Conservation (phyloP, 1,139 yeast species). For the Pichia sp. region DNA sequence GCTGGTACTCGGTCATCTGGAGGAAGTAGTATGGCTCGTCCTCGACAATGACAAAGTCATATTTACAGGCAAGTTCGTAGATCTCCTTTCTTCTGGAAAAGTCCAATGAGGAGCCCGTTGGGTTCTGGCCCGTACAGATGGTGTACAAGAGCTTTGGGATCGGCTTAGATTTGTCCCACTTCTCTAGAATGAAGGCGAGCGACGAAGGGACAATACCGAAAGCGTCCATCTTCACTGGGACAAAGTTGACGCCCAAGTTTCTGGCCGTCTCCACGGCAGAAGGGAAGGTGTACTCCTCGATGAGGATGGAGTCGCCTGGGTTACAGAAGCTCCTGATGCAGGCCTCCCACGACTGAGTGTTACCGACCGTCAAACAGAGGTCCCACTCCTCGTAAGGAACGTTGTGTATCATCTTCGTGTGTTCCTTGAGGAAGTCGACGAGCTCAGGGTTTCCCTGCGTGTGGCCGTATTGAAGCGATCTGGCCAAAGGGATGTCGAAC, state of each 20-base stretch:
- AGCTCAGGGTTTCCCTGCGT: constrained; percentile 78
- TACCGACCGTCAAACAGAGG: constrained; percentile 62
- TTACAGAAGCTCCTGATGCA: constrained; percentile 73
- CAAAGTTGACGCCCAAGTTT: constrained; percentile 64
- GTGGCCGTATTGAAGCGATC: constrained; percentile 87
- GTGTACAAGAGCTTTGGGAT: constrained; percentile 70
- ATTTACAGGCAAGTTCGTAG: constrained; percentile 69
- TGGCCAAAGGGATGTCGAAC: constrained; percentile 68
- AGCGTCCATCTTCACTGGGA: constrained; percentile 76
- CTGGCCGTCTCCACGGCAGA: constrained; percentile 81
- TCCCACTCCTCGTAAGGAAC: constrained; percentile 63
- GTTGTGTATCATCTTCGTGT: constrained; percentile 66
- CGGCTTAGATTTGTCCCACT: constrained; percentile 57
- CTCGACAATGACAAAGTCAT: constrained; percentile 77
- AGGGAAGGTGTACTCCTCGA: constrained; percentile 79
- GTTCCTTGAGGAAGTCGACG: constrained; percentile 65
- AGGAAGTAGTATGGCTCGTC: constrained; percentile 94
- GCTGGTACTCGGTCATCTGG: constrained; percentile 72
- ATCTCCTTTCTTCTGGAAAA: constrained; percentile 67
- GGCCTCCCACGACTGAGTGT: constrained; percentile 88
- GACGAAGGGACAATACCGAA: constrained; percentile 76
- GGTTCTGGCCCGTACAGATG: constrained; percentile 92
- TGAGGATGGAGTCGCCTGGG: constrained; percentile 75
- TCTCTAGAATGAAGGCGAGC: constrained; percentile 56
- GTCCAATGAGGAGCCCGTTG: constrained; percentile 80